Conservation (phyloP, 306 rosid species). For the Sophora flavescens region DNA sequence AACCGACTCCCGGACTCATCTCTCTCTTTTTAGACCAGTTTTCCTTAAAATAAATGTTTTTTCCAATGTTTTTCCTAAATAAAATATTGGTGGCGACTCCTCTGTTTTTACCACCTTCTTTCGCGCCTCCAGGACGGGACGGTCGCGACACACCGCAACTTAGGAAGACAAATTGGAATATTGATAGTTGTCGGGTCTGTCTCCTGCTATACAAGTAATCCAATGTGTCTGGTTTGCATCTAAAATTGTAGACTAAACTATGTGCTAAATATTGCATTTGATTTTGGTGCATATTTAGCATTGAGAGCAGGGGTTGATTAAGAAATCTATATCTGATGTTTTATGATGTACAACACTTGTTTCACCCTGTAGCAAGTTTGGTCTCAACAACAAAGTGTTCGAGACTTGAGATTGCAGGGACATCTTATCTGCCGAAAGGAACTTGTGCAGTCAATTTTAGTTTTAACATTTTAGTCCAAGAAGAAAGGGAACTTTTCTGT, state of each 20-base stretch:
- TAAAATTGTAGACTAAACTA: constrained; percentile 1
- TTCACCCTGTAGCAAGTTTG: too few relatives aligned
- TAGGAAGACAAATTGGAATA: background rate
- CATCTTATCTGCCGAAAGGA: background rate
- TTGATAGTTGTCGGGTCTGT: background rate
- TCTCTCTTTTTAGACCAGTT: too few relatives aligned
- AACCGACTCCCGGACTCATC: too few relatives aligned
- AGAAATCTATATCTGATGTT: background rate
- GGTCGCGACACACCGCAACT: too few relatives aligned
- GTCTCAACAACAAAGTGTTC: background rate
- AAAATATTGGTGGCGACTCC: too few relatives aligned
- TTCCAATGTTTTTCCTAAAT: too few relatives aligned
- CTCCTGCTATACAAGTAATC: background rate
- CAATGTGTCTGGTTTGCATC: constrained; percentile 15
- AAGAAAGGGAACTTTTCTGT: too few relatives aligned
- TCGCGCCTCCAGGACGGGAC: too few relatives aligned
- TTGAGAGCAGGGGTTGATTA: constrained; percentile 1
- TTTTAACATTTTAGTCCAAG: too few relatives aligned
- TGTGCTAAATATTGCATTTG: background rate
- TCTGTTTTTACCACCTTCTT: too few relatives aligned
- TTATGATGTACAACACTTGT: background rate
- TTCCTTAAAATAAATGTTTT: too few relatives aligned
- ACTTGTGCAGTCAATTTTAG: background rate
- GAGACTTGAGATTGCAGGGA: background rate
- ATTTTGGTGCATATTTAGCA: constrained; percentile 24